Evolutionary conservation across 2,329 filamentous ascomycete species (phyloP).

Genomic region (Tothia fuscella): DNA sequence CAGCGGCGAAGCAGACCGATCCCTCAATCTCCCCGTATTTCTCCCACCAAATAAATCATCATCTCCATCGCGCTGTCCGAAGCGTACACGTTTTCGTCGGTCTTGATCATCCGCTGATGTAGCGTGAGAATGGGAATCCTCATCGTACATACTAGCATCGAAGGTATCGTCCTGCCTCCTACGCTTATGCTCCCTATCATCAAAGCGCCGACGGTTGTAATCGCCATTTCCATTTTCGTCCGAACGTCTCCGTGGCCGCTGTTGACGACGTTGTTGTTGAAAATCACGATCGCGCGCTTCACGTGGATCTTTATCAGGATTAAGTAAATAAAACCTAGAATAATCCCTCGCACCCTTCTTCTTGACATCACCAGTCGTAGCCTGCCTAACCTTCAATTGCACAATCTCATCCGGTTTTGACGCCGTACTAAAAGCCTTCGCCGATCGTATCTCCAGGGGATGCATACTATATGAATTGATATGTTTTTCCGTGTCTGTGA

Average conservation of each 20-base stretch:
- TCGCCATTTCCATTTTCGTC: slow-evolving; percentile 17
- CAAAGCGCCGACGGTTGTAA: slow-evolving; percentile 33
- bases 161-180: slow-evolving; percentile 45
- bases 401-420: slow-evolving; percentile 26
- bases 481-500: slow-evolving; percentile 38
- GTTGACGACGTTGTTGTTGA: slow-evolving; percentile 42
- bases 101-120: slow-evolving; percentile 17
- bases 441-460: slow-evolving; percentile 51
- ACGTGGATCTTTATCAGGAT: slow-evolving; percentile 77
- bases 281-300: slow-evolving; percentile 49
- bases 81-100: slow-evolving; percentile 16
- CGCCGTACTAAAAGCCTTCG: slow-evolving; percentile 55
- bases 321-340: slow-evolving; percentile 84
- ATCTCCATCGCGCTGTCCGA: slow-evolving; percentile 12
- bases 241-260: slow-evolving; percentile 44
- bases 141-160: slow-evolving; percentile 71
- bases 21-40: slow-evolving; percentile 36
- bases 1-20: slow-evolving; percentile 48
- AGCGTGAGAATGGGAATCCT: slow-evolving; percentile 26
- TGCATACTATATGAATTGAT: slow-evolving; percentile 39
- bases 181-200: slow-evolving; percentile 29
- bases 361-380: slow-evolving; percentile 68
- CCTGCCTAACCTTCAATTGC: slow-evolving; percentile 59
- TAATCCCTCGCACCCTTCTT: slow-evolving; percentile 62
- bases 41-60: slow-evolving; percentile 22